Percentiles rank a stretch among this genome's conserved stretches.
These are phyloP conservation scores for Penicillium tannophilum DNA, from an alignment of 495 filamentous ascomycete genomes.

Conservation along the genomic window DNA sequence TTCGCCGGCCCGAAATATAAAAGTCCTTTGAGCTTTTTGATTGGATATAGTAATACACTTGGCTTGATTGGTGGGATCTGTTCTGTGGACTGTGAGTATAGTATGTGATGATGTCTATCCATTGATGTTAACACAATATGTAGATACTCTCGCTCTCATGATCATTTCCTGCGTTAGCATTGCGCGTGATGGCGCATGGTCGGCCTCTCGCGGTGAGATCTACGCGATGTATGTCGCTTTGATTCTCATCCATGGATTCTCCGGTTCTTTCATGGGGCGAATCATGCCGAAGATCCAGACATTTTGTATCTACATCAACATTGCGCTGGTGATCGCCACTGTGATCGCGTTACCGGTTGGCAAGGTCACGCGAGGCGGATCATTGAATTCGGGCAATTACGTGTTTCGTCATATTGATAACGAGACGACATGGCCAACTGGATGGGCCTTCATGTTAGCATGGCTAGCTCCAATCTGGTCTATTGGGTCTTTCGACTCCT, in stretches of 20 bases:
- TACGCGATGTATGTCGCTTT: slow-evolving; percentile 63
- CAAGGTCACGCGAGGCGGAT: slow-evolving; percentile 30
- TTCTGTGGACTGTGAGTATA: slow-evolving; percentile 54
- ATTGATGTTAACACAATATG: background rate
- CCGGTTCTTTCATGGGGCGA: slow-evolving; percentile 53
- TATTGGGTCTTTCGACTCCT: slow-evolving; percentile 56
- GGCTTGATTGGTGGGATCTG: slow-evolving; percentile 66
- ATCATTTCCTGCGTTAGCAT: slow-evolving; percentile 60
- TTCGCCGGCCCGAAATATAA: slow-evolving; percentile 60
- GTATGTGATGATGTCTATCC: background rate
- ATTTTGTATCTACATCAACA: slow-evolving; percentile 61
- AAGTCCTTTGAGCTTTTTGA: slow-evolving; percentile 64
- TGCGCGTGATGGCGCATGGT: slow-evolving; percentile 61
- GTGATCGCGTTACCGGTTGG: slow-evolving; percentile 70
- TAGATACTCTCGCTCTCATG: slow-evolving; percentile 54
- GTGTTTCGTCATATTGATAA: slow-evolving; percentile 52
- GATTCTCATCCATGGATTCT: slow-evolving; percentile 58
- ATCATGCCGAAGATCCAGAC: slow-evolving; percentile 69
- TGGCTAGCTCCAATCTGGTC: slow-evolving; percentile 72
- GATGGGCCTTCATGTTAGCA: slow-evolving; percentile 65
- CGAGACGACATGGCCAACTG: slow-evolving; percentile 59
- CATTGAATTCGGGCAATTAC: slow-evolving; percentile 38
- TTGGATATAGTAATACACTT: slow-evolving; percentile 73
- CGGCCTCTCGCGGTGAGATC: slow-evolving; percentile 58
- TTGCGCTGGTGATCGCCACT: slow-evolving; percentile 63